Conservation (phyloP, 805 yeast genomes). For the Candida mattraensis region DNA sequence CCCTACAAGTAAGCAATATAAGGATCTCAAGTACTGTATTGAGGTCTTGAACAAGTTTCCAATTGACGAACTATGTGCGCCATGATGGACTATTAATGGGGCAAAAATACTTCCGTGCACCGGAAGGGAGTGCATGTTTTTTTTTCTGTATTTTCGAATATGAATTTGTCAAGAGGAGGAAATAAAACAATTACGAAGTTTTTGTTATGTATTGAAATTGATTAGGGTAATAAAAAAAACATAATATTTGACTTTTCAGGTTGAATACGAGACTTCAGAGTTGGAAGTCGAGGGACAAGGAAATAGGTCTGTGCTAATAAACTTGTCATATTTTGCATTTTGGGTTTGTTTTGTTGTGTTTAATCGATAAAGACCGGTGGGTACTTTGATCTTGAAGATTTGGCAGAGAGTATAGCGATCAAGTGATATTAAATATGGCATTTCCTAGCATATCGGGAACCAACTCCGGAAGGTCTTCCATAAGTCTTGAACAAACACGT, state of each 20-base stretch:
- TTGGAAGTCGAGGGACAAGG: too few species aligned
- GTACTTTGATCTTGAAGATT: not conserved
- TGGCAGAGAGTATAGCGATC: too few species aligned
- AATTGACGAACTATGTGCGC: constrained; percentile 10
- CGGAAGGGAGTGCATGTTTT: not conserved
- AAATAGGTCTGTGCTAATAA: too few species aligned
- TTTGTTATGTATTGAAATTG: constrained; percentile 10
- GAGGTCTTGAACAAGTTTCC: constrained; percentile 27
- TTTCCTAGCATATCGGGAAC: constrained; percentile 22
- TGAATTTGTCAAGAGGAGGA: constrained; percentile 7
- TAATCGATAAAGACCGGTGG: not conserved
- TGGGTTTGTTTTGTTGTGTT: too few species aligned
- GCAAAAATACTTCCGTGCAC: constrained; percentile 12
- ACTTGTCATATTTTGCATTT: too few species aligned
- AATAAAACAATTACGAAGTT: constrained; percentile 11
- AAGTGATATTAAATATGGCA: constrained; percentile 18
- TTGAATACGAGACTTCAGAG: too few species aligned
- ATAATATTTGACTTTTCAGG: too few species aligned
- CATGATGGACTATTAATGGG: constrained; percentile 5
- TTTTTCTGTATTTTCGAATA: not conserved
- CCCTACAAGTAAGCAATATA: constrained; percentile 74
- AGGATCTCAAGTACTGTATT: constrained; percentile 68
- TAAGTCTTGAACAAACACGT: constrained; percentile 18
- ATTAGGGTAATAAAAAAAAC: too few species aligned
- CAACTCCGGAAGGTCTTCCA: constrained; percentile 22